Percentiles rank a stretch among this genome's conserved stretches.
Conservation (phyloP, 495 filamentous ascomycete genomes). For the Aspergillus ostianus region DNA sequence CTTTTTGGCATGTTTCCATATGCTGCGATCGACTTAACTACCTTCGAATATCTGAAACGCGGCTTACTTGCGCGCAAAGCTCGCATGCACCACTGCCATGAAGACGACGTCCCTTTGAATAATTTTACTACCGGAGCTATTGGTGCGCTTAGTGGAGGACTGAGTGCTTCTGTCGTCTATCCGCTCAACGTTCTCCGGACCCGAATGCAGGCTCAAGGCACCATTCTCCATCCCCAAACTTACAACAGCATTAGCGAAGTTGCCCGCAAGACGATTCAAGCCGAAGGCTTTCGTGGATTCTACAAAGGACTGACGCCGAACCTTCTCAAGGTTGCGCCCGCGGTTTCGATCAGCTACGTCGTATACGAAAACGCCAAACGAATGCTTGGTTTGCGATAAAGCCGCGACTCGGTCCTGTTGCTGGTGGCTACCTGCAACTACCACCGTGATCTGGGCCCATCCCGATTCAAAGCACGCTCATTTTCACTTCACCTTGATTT, state of each 20-base stretch:
- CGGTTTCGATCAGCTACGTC: slow-evolving; percentile 95
- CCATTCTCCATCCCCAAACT: slow-evolving; percentile 81
- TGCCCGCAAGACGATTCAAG: slow-evolving; percentile 70
- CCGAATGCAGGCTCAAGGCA: slow-evolving; percentile 91
- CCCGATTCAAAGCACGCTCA: not conserved
- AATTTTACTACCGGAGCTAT: slow-evolving; percentile 79
- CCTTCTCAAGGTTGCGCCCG: slow-evolving; percentile 92
- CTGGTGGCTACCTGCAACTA: not conserved
- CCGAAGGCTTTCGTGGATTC: slow-evolving; percentile 82
- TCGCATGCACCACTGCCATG: slow-evolving; percentile 64
- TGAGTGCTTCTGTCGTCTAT: slow-evolving; percentile 92
- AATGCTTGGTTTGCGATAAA: slow-evolving; percentile 65
- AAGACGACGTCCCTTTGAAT: slow-evolving; percentile 74
- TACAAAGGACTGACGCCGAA: slow-evolving; percentile 97
- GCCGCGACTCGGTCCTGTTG: not conserved
- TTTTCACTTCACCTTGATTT: slow-evolving; percentile 10
- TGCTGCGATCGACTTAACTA: slow-evolving; percentile 92
- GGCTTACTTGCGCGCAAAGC: slow-evolving; percentile 68
- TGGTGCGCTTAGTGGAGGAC: slow-evolving; percentile 85
- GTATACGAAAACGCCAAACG: slow-evolving; percentile 95
- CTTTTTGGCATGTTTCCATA: slow-evolving; percentile 97
- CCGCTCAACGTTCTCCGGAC: slow-evolving; percentile 94
- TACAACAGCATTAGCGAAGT: slow-evolving; percentile 91
- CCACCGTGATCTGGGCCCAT: not conserved
- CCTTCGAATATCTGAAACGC: slow-evolving; percentile 89